A percentile compares a stretch with the other conserved stretches of the same genome.
Conservation (phyloP, 306 rosid species). For the Canavalia gladiata region DNA sequence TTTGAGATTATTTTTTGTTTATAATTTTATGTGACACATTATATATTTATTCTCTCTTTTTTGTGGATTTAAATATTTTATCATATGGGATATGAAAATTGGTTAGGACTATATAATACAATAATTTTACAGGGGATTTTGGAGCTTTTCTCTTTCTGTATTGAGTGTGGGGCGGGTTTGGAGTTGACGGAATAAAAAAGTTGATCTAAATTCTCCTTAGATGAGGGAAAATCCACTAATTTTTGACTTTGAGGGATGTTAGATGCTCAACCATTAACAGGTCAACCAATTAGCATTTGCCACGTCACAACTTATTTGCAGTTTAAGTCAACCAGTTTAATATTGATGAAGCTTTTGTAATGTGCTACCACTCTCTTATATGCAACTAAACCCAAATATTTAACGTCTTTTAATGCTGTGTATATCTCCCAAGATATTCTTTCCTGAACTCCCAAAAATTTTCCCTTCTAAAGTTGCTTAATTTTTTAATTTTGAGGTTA, state of each 20-base stretch:
- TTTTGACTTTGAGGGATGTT: slow-evolving; percentile 64
- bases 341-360: slow-evolving; percentile 49
- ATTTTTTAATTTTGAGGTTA: slow-evolving; percentile 15
- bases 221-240: slow-evolving; percentile 57
- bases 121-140: neutral
- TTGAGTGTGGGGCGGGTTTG: slow-evolving; percentile 56
- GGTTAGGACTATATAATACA: too few species aligned
- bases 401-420: slow-evolving; percentile 43
- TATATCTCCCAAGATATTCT: slow-evolving; percentile 43
- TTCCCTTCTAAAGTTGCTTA: slow-evolving; percentile 39
- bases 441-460: slow-evolving; percentile 31
- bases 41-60: too few species aligned
- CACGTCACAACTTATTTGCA: slow-evolving; percentile 47
- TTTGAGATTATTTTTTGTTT: too few species aligned
- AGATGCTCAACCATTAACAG: slow-evolving; percentile 61
- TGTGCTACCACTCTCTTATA: slow-evolving; percentile 37
- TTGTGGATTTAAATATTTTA: too few species aligned
- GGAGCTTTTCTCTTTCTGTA: slow-evolving; percentile 56
- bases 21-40: too few species aligned
- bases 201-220: slow-evolving; percentile 55
- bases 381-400: slow-evolving; percentile 33
- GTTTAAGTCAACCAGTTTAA: slow-evolving; percentile 71
- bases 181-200: slow-evolving; percentile 76
- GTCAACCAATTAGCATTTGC: slow-evolving; percentile 54
- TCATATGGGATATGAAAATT: too few species aligned